Evolutionary conservation across 345 rosid species (phyloP), one percentile per base, ranked within the genome.

Genomic region (Gossypium rotundifolium): DNA sequence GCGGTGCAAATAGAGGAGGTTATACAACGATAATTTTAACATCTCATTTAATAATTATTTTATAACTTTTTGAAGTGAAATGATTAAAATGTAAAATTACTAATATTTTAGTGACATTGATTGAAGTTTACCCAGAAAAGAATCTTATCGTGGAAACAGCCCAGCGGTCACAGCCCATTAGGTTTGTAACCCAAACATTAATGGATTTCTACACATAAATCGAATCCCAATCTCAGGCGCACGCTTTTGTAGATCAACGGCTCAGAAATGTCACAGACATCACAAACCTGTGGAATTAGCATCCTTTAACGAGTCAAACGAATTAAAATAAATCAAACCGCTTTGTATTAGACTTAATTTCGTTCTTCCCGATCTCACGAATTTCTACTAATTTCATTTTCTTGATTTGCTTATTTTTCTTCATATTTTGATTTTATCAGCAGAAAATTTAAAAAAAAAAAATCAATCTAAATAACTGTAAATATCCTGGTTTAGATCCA

Each of bases 401-500:
- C 44, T 11, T 63, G n/a, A 20, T 53, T 48, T 11, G 33, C 16
- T 11, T 11, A 6, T 33, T 16, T 46, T 7, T 65, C 25, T 55
- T 22, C 27, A 11, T 45, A 0, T 23, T 68, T 25, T 40, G n/a
- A 9, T 38, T 64, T 48, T 9, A 7, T 11, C 7, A 65, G n/a
- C 38, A 25, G 29, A 29, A 12, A 27, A 27, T 27, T 27, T 22
- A 22, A 22, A 22, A 22, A 33, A 29, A 58, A 12, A 58, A 18
- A 23, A 23, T 2, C 14, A n/a, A 2, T 65, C 11, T 20, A 18
- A n/a, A 20, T 33, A 65, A 44, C 25, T 0, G 5, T 16, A 51
- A 69, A 16, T 2, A n/a, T n/a, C 11, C 64, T 58, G 59, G 10
- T 53, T 29, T 18, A 14, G 49, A 71, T 71, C 59, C 78, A 88